Evolutionary conservation across 169 alveolate genomes (phyloP).

Genomic region (Eimeria acervulina): DNA sequence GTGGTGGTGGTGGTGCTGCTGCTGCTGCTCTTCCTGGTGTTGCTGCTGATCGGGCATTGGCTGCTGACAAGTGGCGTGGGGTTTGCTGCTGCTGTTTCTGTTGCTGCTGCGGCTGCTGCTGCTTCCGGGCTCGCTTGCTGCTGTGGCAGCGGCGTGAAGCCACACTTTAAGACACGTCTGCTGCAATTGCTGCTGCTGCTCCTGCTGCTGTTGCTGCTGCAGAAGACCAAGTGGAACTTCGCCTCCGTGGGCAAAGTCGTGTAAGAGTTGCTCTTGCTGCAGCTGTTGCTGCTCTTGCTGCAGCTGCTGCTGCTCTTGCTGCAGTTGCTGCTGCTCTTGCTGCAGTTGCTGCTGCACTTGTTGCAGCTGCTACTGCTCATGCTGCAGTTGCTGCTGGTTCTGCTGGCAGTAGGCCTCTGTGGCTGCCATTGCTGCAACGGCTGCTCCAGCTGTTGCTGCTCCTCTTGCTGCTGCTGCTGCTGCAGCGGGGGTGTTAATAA

Average conservation of each 20-base stretch:
- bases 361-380: background rate
- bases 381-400: too few species aligned
- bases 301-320: constrained; percentile 7
- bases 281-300: constrained; percentile 28
- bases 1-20: background rate
- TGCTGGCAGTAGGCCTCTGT: background rate
- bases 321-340: background rate
- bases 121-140: background rate
- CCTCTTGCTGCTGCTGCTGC: background rate
- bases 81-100: background rate
- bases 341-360: background rate
- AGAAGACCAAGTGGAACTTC: constrained; percentile 91
- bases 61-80: too few species aligned
- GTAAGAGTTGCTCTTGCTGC: constrained; percentile 22
- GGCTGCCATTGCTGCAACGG: too few species aligned
- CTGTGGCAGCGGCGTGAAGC: background rate
- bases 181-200: background rate
- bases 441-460: too few species aligned
- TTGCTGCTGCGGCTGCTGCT: constrained; percentile 6
- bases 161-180: background rate
- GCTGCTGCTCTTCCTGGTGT: background rate
- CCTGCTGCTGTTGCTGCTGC: constrained; percentile 54
- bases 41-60: background rate
- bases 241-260: constrained; percentile 94
- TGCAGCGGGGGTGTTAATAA: background rate